phyloP scores from a whole-genome alignment of 2,329 filamentous ascomycete genomes.

The Ascochyta koolunga region DNA sequence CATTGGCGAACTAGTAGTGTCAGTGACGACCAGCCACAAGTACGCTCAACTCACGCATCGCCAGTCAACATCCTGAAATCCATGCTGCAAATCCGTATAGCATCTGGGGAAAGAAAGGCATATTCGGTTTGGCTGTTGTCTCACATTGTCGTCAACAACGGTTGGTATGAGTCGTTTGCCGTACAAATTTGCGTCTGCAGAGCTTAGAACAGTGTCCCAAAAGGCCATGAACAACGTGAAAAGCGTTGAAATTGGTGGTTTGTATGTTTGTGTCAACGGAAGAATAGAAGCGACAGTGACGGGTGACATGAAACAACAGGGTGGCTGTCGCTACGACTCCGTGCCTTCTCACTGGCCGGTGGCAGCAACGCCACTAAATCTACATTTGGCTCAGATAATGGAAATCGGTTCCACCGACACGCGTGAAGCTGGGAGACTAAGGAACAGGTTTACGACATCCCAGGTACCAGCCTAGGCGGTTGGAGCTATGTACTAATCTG shows the following conservation, averaged over 20 bases:
- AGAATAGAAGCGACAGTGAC: conserved; percentile 7
- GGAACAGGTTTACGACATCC: neutral
- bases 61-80: conserved; percentile 44
- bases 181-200: conserved; percentile 20
- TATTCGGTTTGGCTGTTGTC: conserved; percentile 23
- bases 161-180: conserved; percentile 32
- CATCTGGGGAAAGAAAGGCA: conserved; percentile 33
- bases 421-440: neutral
- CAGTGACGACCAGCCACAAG: conserved; percentile 20
- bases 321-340: conserved; percentile 1
- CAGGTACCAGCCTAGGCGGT: neutral
- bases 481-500: neutral
- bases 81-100: conserved; percentile 22
- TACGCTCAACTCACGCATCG: conserved; percentile 34
- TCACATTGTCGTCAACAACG: conserved; percentile 50
- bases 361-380: neutral
- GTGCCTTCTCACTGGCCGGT: conserved; percentile 3
- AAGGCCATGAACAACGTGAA: conserved; percentile 29
- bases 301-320: neutral
- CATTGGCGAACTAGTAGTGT: conserved; percentile 35
- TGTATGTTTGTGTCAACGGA: conserved; percentile 1
- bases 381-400: neutral
- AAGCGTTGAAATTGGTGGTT: neutral
- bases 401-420: neutral
- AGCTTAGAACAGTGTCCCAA: conserved; percentile 37